Base-by-base conservation (phyloP, 768 basidiomycete genomes). In the Macrocybe gigantea region DNA sequence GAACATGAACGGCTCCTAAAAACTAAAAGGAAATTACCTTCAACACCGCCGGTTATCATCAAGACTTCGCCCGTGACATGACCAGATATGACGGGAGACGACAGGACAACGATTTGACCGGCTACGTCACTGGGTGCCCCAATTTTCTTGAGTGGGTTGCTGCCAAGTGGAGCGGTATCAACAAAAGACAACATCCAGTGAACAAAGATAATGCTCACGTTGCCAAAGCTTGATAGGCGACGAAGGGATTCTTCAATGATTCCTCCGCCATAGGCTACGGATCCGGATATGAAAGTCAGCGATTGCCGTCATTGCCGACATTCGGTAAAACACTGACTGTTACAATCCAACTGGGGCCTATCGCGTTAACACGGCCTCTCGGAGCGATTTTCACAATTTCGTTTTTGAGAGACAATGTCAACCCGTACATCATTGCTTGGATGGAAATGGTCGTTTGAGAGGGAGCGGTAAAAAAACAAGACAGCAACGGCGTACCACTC, bases 321-420 rank as follows among this genome's bases (percentile, higher is more conserved):
- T 30, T n/a, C 11, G 32, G 10, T 13, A 14, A 3, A 12, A 44
- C 2, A 47, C 54, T 50, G 33, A 69, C 69, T 45, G 85, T 88
- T 41, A 60, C 70, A 6, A 80, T 77, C 80, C 80, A 86, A 5
- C 85, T 85, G 4, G 87, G 86, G 0, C 75, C 82, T 12, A 89
- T 70, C 38, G 71, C 69, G 53, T 88, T 88, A 3, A 88, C 85
- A n/a, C 86, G 71, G 0, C 77, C 88, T 47, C 63, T 71, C 0
- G 85, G 82, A 0, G 85, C 85, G 49, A 88, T 77, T 63, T 79
- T 78, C 39, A 90, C 86, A 46, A 88, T 87, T 64, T 90, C 86
- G 60, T 88, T 89, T 66, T 89, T 88, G 54, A 88, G 70, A 5
- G 79, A 70, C 55, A 82, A 64, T 3, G 77, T 78, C 33, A 88